Evolutionary conservation across 208 protist species (phyloP).

Genomic region (Porcisia hertigi): DNA sequence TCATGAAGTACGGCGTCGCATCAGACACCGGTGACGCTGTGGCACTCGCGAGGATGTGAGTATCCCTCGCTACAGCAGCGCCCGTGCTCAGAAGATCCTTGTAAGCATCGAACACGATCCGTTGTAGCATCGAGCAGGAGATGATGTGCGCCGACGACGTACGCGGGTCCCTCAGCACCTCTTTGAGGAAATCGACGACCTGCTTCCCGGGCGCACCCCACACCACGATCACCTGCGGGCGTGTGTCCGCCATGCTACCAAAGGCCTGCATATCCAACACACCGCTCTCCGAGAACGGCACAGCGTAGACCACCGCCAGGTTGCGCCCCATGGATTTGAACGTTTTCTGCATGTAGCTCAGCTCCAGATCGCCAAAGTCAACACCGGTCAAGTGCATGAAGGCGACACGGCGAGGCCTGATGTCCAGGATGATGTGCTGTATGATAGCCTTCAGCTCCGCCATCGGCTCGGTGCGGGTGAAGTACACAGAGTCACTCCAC

Average conservation of each 20-base stretch:
- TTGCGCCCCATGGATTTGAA: neutral
- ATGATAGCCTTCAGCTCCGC: constrained; percentile 40
- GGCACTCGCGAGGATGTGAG: too few relatives aligned
- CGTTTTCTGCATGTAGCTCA: neutral
- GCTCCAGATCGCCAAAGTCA: constrained; percentile 30
- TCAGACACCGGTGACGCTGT: too few relatives aligned
- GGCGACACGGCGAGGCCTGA: constrained; percentile 36
- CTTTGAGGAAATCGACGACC: constrained; percentile 34
- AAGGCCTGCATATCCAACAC: constrained; percentile 29
- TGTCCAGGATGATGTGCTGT: constrained; percentile 22
- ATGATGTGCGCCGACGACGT: constrained; percentile 37
- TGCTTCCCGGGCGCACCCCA: constrained; percentile 27
- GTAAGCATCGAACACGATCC: constrained; percentile 25
- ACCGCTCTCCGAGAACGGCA: constrained; percentile 5
- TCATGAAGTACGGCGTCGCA: too few relatives aligned
- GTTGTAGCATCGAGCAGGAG: constrained; percentile 21
- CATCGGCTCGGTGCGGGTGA: constrained; percentile 38
- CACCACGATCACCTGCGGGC: constrained; percentile 51
- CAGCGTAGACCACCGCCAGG: neutral
- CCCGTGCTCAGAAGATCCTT: constrained; percentile 1
- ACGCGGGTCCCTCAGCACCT: constrained; percentile 28
- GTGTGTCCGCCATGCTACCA: constrained; percentile 38
- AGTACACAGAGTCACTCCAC: constrained; percentile 48
- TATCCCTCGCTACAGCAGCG: neutral
- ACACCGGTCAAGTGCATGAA: constrained; percentile 61